Conservation (phyloP, 2,329 filamentous ascomycete species). For the Emmonsiellopsis sp. region DNA sequence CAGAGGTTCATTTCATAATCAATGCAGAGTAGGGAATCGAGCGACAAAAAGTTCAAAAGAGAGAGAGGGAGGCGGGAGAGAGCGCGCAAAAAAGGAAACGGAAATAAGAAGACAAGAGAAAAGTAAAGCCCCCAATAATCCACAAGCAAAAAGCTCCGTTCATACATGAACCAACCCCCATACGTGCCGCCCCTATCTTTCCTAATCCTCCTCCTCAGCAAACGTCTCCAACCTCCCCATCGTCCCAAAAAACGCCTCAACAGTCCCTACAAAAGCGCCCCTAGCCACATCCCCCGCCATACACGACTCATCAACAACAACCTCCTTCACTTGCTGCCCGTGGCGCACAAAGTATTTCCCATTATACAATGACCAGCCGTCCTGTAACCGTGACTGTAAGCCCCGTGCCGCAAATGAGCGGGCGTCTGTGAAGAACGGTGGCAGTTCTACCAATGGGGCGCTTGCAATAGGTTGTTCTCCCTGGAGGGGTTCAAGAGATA, state of each 20-base stretch:
- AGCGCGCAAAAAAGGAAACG: too few species aligned
- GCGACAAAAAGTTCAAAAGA: too few species aligned
- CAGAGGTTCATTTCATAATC: too few species aligned
- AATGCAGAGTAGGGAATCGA: too few species aligned
- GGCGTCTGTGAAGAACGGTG: slow-evolving; percentile 16
- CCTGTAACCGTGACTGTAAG: slow-evolving; percentile 33
- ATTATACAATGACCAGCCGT: slow-evolving; percentile 38
- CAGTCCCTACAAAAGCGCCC: slow-evolving; percentile 16
- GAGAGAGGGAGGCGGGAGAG: too few species aligned
- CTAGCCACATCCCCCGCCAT: slow-evolving; percentile 14
- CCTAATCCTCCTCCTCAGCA: neutral
- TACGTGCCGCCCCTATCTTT: too few species aligned
- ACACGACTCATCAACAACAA: slow-evolving; percentile 31
- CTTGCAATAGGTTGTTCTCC: slow-evolving; percentile 2
- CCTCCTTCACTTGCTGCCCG: slow-evolving; percentile 32
- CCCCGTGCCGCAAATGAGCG: slow-evolving; percentile 30
- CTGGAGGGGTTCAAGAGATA: slow-evolving; percentile 2
- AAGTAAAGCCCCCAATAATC: too few species aligned
- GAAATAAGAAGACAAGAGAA: too few species aligned
- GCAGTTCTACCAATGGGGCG: neutral
- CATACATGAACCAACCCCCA: too few species aligned
- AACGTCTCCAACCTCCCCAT: slow-evolving; percentile 13
- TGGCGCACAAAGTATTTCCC: slow-evolving; percentile 38
- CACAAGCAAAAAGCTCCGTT: too few species aligned
- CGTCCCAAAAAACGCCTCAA: slow-evolving; percentile 13